Evolutionary conservation across 2,329 filamentous ascomycete genomes (phyloP).

Genomic region (Ilyonectria destructans): DNA sequence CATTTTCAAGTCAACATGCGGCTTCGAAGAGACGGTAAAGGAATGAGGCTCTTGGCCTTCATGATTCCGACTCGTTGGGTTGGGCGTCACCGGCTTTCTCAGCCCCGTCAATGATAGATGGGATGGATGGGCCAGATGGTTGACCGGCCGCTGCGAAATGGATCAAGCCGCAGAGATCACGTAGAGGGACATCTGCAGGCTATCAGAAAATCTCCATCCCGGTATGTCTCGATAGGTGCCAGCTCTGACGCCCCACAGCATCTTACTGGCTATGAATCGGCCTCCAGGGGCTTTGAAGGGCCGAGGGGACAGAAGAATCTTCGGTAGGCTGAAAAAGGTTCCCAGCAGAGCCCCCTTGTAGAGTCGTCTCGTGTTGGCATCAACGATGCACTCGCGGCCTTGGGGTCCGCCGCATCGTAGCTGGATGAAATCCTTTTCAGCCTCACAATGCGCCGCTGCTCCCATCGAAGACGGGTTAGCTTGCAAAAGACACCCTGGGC

Average conservation of each 20-base stretch:
- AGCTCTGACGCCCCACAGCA: not conserved
- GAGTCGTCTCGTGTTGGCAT: not conserved
- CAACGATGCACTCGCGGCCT: not conserved
- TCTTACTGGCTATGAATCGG: not conserved
- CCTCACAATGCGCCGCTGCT: not conserved
- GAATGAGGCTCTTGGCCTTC: not conserved
- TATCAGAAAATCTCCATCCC: not conserved
- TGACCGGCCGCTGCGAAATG: not conserved
- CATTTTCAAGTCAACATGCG: not conserved
- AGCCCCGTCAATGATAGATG: not conserved
- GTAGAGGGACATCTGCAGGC: not conserved
- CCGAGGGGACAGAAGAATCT: not conserved
- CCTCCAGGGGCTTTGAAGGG: not conserved
- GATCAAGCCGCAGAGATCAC: not conserved
- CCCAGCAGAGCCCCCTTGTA: not conserved
- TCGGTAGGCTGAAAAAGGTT: not conserved
- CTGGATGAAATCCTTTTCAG: not conserved
- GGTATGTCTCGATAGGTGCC: not conserved
- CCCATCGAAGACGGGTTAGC: too few species aligned
- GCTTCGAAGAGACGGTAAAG: slow-evolving; percentile 2
- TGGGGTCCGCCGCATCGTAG: not conserved
- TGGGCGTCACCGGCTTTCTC: slow-evolving; percentile 7
- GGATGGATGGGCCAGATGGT: not conserved
- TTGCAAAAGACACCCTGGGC: not conserved
- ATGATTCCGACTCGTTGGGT: not conserved